Base-by-base conservation (phyloP, 768 basidiomycete genomes). In the Steccherinum ochraceum region DNA sequence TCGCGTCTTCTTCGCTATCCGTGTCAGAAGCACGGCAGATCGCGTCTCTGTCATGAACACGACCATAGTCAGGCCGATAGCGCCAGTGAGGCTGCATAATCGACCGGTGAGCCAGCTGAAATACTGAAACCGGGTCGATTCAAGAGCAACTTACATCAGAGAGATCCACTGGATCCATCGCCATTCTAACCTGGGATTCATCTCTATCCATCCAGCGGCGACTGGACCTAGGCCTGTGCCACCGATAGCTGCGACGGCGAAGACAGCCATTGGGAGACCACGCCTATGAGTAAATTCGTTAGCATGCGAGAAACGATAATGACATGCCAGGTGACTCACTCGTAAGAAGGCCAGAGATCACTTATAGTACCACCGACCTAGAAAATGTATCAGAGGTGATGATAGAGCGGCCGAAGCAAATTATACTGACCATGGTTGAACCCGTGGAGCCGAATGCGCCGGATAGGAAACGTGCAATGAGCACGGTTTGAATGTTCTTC, bases 121-220 rank as follows among this genome's bases (percentile, higher is more conserved):
- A n/a, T n/a, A n/a, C n/a, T n/a, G n/a, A n/a, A n/a, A n/a, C n/a
- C 21, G n/a, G 5, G 49, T 4, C 12, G 26, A 11, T 19, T 42
- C 49, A 45, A 39, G 46, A 41, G 46, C 35, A 12, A 26, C 59
- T 49, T 40, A 81, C 83, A 84, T 86, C 58, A 81, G 70, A 55
- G 82, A 80, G 5, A 89, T 75, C 89, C 88, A 91, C 58, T 89
- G 81, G 21, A 93, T 88, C 87, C 89, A 91, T 21, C 87, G 72
- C 87, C 89, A 91, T 55, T 73, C 72, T 1, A 90, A 62, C 18
- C 67, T 67, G 0, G 69, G 61, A 52, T 80, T 77, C 53, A 77
- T 73, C 59, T 87, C 84, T 18, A 87, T 72, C 80, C 80, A 88
- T 12, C 83, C 83, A 19, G 80, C 79, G 2, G 75, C 60, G 0